Conservation (phyloP, 768 basidiomycete genomes). For the Suillus cothurnatus region DNA sequence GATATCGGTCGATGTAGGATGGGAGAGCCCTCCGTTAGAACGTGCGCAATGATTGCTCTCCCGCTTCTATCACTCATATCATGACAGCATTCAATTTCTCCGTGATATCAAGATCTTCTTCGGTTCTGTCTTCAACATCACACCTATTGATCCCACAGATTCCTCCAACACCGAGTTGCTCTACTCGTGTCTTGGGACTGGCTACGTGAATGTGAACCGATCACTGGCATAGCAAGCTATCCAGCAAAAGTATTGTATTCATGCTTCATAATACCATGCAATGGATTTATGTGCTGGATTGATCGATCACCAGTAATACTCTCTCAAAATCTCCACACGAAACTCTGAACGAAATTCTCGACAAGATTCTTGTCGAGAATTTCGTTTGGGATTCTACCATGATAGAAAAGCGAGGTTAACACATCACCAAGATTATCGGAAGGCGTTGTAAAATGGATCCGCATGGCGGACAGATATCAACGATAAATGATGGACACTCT, state of each 20-base stretch:
- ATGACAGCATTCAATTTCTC: slow-evolving; percentile 83
- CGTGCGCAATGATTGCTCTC: slow-evolving; percentile 47
- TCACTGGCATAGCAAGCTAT: slow-evolving; percentile 53
- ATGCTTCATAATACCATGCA: background rate
- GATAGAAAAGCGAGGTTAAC: background rate
- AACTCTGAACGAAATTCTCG: background rate
- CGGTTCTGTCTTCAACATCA: slow-evolving; percentile 92
- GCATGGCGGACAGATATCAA: slow-evolving; percentile 35
- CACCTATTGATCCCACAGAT: slow-evolving; percentile 55
- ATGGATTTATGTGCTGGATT: background rate
- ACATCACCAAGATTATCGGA: background rate
- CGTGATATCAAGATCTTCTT: slow-evolving; percentile 82
- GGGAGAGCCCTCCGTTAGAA: slow-evolving; percentile 79
- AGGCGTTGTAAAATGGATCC: background rate
- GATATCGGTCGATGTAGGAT: slow-evolving; percentile 92
- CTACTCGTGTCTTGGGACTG: slow-evolving; percentile 91
- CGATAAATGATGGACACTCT: slow-evolving; percentile 78
- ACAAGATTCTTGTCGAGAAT: background rate
- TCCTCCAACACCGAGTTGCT: slow-evolving; percentile 60
- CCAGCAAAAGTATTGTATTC: slow-evolving; percentile 3
- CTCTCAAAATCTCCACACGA: background rate
- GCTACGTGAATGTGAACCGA: slow-evolving; percentile 88
- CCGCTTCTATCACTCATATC: slow-evolving; percentile 8
- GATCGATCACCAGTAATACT: background rate
- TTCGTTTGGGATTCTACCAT: background rate